Conservation (phyloP, 2,329 filamentous ascomycete species). For the Coniella vitis region DNA sequence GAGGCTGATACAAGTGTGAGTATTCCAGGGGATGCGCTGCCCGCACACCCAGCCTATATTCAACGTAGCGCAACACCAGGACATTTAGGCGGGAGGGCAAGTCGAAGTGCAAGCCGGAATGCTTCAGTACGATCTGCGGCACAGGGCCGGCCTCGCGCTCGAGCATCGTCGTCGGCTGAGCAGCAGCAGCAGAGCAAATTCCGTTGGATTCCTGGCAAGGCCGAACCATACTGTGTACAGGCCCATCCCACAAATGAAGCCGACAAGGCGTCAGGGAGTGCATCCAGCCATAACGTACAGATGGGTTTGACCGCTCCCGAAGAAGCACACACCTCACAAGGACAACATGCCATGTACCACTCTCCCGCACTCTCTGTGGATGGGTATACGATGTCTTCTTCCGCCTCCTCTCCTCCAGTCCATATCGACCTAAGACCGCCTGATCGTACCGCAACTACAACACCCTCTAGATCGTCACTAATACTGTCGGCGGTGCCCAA, state of each 20-base stretch:
- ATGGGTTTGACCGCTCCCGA: not conserved
- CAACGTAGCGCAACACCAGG: constrained; percentile 22
- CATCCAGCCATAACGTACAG: constrained; percentile 1
- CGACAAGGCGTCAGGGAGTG: not conserved
- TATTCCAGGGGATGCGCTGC: constrained; percentile 27
- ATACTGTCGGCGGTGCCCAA: constrained; percentile 32
- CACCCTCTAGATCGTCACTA: constrained; percentile 27
- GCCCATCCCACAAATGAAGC: not conserved
- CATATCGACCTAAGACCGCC: constrained; percentile 22
- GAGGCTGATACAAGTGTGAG: not conserved
- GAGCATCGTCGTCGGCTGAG: not conserved
- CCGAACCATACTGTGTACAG: constrained; percentile 1
- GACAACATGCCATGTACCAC: not conserved
- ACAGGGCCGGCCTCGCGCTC: not conserved
- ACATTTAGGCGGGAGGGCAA: constrained; percentile 17
- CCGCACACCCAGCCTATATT: constrained; percentile 44
- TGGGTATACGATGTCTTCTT: constrained; percentile 15
- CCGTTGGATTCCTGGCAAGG: not conserved
- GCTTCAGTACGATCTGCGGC: not conserved
- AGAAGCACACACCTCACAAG: not conserved
- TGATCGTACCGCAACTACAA: constrained; percentile 10
- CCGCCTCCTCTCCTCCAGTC: constrained; percentile 14
- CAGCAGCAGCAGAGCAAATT: not conserved
- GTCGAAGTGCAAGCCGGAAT: constrained; percentile 5
- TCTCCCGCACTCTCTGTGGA: not conserved